Evolutionary conservation across 495 filamentous ascomycete genomes (phyloP), one percentile per base, ranked within the genome.

Genomic region (Podospora pseudopauciseta): DNA sequence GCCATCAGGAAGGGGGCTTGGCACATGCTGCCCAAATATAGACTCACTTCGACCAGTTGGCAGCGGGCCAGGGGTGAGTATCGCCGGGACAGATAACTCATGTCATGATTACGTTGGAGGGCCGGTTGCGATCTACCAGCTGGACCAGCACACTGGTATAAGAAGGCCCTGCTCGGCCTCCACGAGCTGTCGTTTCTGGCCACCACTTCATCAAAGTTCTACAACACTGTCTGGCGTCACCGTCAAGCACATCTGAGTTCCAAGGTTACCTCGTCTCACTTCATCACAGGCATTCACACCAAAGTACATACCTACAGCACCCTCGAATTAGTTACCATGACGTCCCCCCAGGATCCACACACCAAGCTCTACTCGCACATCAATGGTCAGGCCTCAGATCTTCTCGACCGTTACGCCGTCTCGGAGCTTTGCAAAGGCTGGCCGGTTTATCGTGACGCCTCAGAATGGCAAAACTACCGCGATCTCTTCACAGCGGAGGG

Each of bases 391-490:
- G 71, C 77, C 26, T 72, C 76, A 56, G 78, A 87, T 13, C 70
- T 81, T 4, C 76, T 87, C 6, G 80, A 87, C 66, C 84, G 87
- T 18, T 79, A 84, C 26, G 82, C 84, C 67, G 78, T 89, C 49
- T 80, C 86, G 3, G 87, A 89, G 72, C 78, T 89, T n/a, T 88
- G 86, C 74, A 88, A 89, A 72, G 87, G 87, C 54, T 90, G 87
- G 87, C 87, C 87, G 20, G 85, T 87, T 65, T 90, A 88, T 71
- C 84, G 87, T 18, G 87, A 89, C 65, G 82, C 86, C 28, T 89
- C 87, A 23, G 88, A 90, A 76, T 89, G 87, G 88, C 82, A 84
- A 70, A 90, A 89, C 72, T 86, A 88, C 73, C 80, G 82, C 63
- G 84, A 83, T 0, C 85, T 89, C 44, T 89, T 89, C 72, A 84